Conservation (phyloP, 2,329 filamentous ascomycete genomes). For the Talaromyces funiculosus region DNA sequence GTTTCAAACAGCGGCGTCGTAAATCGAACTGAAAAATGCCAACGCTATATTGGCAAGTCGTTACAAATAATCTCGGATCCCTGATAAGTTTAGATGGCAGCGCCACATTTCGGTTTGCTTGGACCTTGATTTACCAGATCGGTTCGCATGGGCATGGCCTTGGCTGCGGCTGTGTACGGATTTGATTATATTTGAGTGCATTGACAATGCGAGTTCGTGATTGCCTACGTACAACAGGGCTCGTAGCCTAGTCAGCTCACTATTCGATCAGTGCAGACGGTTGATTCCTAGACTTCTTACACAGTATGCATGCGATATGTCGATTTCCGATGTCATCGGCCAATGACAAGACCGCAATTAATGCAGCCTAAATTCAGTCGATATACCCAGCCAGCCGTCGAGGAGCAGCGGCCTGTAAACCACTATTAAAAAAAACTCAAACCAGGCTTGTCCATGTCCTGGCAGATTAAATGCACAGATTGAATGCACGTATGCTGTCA, state of each 20-base stretch:
- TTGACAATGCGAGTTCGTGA: too few species aligned
- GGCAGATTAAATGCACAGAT: too few species aligned
- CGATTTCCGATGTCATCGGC: not conserved
- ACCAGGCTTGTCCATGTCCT: not conserved
- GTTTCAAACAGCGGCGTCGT: not conserved
- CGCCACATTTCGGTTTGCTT: constrained; percentile 1
- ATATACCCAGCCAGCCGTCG: not conserved
- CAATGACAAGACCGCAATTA: not conserved
- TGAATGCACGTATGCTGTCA: not conserved
- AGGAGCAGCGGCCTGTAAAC: not conserved
- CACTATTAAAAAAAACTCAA: not conserved
- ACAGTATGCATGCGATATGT: not conserved
- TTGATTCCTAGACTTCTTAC: not conserved
- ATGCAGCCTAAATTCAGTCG: not conserved
- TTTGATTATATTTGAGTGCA: not conserved
- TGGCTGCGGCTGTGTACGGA: too few species aligned
- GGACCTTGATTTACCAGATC: not conserved
- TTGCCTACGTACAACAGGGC: too few species aligned
- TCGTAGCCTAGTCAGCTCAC: not conserved
- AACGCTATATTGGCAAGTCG: not conserved
- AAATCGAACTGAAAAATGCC: not conserved
- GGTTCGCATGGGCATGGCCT: not conserved
- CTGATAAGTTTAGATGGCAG: not conserved
- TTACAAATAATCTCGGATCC: not conserved
- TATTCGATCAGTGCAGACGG: not conserved